Percentiles rank a stretch among this genome's conserved stretches.
Evolutionary conservation across 306 rosid genomes (phyloP).

Genomic region (Vigna angularis): DNA sequence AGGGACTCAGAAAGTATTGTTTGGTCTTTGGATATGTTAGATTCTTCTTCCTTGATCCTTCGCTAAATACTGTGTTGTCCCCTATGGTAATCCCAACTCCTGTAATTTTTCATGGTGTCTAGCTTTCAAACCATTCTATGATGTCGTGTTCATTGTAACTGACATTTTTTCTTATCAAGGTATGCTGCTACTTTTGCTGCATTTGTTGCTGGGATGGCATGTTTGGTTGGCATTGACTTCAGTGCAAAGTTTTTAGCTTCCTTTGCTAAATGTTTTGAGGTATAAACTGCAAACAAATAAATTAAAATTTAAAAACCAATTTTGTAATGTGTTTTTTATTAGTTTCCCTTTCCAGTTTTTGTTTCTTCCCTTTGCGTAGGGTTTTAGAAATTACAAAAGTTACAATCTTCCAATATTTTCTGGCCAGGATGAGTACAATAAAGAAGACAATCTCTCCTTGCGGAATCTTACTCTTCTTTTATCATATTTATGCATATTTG

Average conservation of each 20-base stretch:
- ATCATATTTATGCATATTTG: constrained; percentile 82
- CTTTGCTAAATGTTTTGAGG: constrained; percentile 88
- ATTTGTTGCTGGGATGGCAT: constrained; percentile 88
- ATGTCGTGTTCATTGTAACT: constrained; percentile 39
- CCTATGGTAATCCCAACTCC: constrained; percentile 7
- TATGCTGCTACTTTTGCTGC: constrained; percentile 93
- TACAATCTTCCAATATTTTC: constrained; percentile 33
- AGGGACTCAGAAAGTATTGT: constrained; percentile 22
- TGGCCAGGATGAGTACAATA: constrained; percentile 76
- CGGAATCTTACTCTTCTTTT: constrained; percentile 82
- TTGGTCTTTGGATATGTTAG: constrained; percentile 5
- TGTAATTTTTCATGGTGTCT: constrained; percentile 1
- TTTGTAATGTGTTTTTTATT: background rate
- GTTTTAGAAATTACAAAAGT: constrained; percentile 24
- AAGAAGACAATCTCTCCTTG: constrained; percentile 85
- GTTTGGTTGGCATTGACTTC: constrained; percentile 79
- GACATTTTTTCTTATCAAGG: constrained; percentile 56
- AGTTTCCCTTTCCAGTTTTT: constrained; percentile 26
- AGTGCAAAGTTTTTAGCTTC: constrained; percentile 85
- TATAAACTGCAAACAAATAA: constrained; percentile 43
- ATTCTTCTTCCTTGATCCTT: constrained; percentile 33
- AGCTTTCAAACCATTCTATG: constrained; percentile 16
- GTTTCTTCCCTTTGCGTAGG: constrained; percentile 39
- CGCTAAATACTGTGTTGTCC: constrained; percentile 9
- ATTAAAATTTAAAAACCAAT: background rate